Percentiles rank a stretch among this genome's conserved stretches.
Conservation (phyloP, 169 alveolate species). For the Eimeria sp. region DNA sequence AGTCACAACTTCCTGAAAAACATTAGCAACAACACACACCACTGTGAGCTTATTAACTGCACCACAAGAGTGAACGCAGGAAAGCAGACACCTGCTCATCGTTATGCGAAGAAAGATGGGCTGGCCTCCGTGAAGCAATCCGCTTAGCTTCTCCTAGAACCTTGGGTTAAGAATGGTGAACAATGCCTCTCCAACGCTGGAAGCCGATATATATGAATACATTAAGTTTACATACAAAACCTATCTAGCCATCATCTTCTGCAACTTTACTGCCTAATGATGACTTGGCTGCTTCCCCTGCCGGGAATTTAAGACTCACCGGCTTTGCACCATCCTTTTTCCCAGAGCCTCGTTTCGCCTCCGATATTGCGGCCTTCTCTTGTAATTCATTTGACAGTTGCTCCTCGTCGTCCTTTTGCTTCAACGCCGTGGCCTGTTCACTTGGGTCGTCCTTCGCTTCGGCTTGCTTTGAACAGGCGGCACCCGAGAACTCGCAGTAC, state of each 20-base stretch:
- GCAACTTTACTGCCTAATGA: neutral
- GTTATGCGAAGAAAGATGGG: neutral
- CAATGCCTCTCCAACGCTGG: too few relatives aligned
- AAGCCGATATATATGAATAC: neutral
- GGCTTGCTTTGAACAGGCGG: constrained; percentile 30
- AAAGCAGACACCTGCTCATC: neutral
- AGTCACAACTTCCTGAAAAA: constrained; percentile 31
- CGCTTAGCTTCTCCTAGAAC: too few relatives aligned
- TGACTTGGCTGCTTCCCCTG: neutral
- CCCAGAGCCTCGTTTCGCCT: constrained; percentile 43
- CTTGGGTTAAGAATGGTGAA: too few relatives aligned
- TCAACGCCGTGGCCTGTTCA: neutral
- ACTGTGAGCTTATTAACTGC: neutral
- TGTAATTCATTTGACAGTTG: constrained; percentile 35
- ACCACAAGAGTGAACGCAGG: neutral
- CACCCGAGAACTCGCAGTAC: constrained; percentile 75
- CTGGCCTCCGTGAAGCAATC: neutral
- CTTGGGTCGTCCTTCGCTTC: constrained; percentile 26
- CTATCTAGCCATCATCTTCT: neutral
- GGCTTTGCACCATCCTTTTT: constrained; percentile 40
- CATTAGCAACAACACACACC: neutral
- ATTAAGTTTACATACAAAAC: neutral
- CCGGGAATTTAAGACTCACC: neutral
- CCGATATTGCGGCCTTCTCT: constrained; percentile 39
- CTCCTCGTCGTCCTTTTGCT: constrained; percentile 43